Base-by-base conservation (phyloP, 345 rosid species). In the Bruguiera sexangula region DNA sequence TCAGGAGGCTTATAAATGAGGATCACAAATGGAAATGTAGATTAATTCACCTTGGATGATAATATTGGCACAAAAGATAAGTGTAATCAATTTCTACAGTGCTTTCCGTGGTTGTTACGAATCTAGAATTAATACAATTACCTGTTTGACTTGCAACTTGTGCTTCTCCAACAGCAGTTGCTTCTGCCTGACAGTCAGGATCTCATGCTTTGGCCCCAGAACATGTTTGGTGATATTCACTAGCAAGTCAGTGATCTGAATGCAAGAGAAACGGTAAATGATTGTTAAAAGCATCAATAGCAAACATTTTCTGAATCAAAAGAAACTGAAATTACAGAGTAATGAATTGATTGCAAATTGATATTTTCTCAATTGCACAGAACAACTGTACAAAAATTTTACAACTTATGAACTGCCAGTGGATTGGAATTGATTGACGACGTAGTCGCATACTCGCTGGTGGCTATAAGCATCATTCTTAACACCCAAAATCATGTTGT, bases 201-300 rank as follows among this genome's bases (percentile, higher is more conserved):
- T 54, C 52, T 70, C 66, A 46, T 43, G 71, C 67, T 32, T 77
- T 46, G 86, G 86, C 71, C 43, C 15, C 54, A 75, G 68, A 62
- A 34, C 51, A 58, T 79, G 83, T 69, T 77, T 79, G 46, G 80
- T 76, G 36, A 79, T 67, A 36, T 79, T 82, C 58, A 60, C 73
- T 50, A 76, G 76, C 72, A 79, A 69, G 29, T 77, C 85, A 24
- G 79, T 62, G 53, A 82, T 79, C 85, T 79, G 60, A 70, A 55
- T 1, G 50, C 29, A 62, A 36, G 60, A 1, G 69, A 60, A 16
- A 11, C n/a, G 4, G 24, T 24, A 22, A 34, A 21, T 15, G 34
- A 56, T 21, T 52, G 34, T 22, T 32, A 67, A 72, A 60, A 32
- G 36, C 26, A 24, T 31, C 4, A 39, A 57, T 22, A 21, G 30